phyloP scores from a whole-genome alignment of 148 eudicot species.

The Salicornia ramosissima region DNA sequence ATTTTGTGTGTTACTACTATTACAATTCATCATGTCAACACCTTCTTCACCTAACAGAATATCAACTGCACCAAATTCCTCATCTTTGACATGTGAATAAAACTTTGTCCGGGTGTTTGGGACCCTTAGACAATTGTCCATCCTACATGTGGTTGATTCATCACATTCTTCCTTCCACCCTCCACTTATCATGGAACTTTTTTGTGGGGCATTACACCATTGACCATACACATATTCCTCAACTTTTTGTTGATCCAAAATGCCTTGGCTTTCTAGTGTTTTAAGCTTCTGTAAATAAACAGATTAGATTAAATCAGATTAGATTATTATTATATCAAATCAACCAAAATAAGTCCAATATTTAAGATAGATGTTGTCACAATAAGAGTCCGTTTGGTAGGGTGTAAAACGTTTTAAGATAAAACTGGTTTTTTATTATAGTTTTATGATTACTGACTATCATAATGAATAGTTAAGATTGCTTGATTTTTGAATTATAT shows the following conservation, averaged over 20 bases:
- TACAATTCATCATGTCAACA: slow-evolving; percentile 26
- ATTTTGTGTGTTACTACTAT: slow-evolving; percentile 26
- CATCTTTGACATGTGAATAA: slow-evolving; percentile 25
- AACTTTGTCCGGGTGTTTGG: slow-evolving; percentile 29
- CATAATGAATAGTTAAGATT: too few species aligned
- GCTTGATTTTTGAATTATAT: too few species aligned
- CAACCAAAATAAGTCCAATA: too few species aligned
- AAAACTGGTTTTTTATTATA: too few species aligned
- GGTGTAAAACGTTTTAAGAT: too few species aligned
- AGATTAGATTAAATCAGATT: too few species aligned
- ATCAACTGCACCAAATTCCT: slow-evolving; percentile 35
- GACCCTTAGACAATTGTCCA: slow-evolving; percentile 18
- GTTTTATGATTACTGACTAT: too few species aligned
- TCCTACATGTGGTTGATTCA: slow-evolving; percentile 12
- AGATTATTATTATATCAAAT: too few species aligned
- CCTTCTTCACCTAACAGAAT: slow-evolving; percentile 33
- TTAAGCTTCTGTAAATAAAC: slow-evolving; percentile 45
- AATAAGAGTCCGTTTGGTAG: too few species aligned
- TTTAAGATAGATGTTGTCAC: too few species aligned
- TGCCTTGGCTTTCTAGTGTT: slow-evolving; percentile 34
- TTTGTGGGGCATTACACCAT: slow-evolving; percentile 26
- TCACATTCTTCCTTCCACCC: slow-evolving; percentile 9
- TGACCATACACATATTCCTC: slow-evolving; percentile 20
- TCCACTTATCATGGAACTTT: slow-evolving; percentile 13
- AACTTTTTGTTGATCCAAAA: slow-evolving; percentile 26